phyloP scores from a whole-genome alignment of 108 stramenopile species.

The Nannochloropsis oceanica region DNA sequence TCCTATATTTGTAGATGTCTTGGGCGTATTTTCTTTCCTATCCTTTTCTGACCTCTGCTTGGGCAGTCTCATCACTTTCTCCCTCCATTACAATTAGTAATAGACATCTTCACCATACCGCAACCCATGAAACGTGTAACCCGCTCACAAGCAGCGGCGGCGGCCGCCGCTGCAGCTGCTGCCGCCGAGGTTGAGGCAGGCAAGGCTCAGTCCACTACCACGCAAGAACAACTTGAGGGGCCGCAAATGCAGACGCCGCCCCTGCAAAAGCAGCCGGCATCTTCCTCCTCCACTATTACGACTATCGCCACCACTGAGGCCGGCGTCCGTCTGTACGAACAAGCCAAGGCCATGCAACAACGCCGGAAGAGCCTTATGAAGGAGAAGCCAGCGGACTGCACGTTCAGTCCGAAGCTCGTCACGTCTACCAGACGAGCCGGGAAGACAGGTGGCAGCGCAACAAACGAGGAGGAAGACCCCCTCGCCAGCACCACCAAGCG shows the following conservation, averaged over 20 bases:
- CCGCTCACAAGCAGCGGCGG: background rate
- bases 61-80: too few relatives aligned
- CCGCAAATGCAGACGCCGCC: background rate
- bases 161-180: background rate
- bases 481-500: background rate
- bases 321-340: background rate
- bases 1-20: too few relatives aligned
- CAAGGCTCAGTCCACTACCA: background rate
- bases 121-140: background rate
- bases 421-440: background rate
- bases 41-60: too few relatives aligned
- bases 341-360: background rate
- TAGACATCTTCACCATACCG: too few relatives aligned
- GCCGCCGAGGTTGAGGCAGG: background rate
- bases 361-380: background rate
- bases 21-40: too few relatives aligned
- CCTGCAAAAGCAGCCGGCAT: background rate
- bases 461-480: background rate
- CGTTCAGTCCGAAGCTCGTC: background rate
- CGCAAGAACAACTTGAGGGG: too few relatives aligned
- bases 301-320: background rate
- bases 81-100: too few relatives aligned
- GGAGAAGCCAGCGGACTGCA: background rate
- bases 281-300: background rate
- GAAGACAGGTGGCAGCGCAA: background rate